Base-by-base conservation (phyloP, 805 yeast species). In the Lachancea lanzarotensis region DNA sequence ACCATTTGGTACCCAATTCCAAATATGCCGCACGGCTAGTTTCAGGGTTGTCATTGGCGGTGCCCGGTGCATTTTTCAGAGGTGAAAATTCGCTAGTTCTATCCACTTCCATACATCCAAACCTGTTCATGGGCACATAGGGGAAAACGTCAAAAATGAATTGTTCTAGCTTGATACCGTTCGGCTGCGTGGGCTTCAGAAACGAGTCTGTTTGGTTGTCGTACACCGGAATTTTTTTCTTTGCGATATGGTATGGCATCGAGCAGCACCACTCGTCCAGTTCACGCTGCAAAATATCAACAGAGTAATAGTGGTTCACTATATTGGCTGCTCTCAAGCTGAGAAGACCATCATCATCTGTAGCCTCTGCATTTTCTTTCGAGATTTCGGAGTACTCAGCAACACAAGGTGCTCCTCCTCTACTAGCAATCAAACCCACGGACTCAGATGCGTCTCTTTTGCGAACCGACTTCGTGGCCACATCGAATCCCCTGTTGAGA, bases 81-180 rank as follows among this genome's bases (percentile, higher is more conserved):
- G 98, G 98, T 16, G 96, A 83, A 60, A 93, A 93, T 65, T 93
- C 98, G 47, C 79, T 81, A 3, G 69, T 51, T 63, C 99, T 79
- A 32, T 78, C 84, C 18, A 93, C 98, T 68, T 93, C 98, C 46
- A 93, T 73, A 61, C 95, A 86, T 1, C 96, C 98, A 63, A 93
- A 93, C 56, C 77, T 78, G 13, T 63, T 60, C 50, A 90, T 60
- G 11, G 77, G 74, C 30, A 93, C 82, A 26, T 81, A 75, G 40
- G 90, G 90, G 68, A 93, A 93, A 19, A 93, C 95, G 61, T 93
- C 99, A 69, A 93, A 93, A 46, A 93, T 95, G 57, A 93, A 93
- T 64, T 91, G 98, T 65, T 93, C 99, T 59, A 93, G 73, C 64
- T 93, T 93, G 60, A 91, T 81, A 35, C 98, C 98, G 63, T 93